Evolutionary conservation across 2,329 filamentous ascomycete genomes (phyloP), one percentile per base, ranked within the genome.

Genomic region (Annulohypoxylon truncatum): DNA sequence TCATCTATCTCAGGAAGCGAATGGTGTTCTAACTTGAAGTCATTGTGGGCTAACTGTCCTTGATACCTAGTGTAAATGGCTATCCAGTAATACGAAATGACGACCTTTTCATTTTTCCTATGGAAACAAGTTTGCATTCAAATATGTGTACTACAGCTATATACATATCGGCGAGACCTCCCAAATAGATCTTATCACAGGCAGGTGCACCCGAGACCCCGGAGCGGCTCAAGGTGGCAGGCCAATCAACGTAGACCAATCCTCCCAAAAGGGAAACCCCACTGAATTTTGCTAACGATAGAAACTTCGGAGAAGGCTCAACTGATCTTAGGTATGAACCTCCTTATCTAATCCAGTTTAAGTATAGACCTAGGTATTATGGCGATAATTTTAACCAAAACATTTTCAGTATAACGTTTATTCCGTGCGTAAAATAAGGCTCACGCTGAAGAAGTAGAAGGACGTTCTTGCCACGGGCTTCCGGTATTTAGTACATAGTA

Each of bases 181-280:
- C 15, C 6, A 20, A 40, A 18, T 18, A 6, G 35, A 20, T 40
- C 1, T 35, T 2, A 35, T 35, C 2, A n/a, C 26, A 35, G 31
- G 38, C 13, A 40, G 9, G 38, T n/a, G 15, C 38, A 18, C 4
- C 12, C 8, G 12, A n/a, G 15, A 13, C 20, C 20, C 42, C 2
- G 42, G 24, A 29, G 38, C 9, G n/a, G 15, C 31, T 1, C 20
- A 24, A 7, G 9, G 22, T 53, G 18, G 13, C n/a, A 10, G 29
- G n/a, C 59, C 42, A 62, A 62, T 62, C 52, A 56, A 35, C 31
- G 51, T 35, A 28, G 15, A 35, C 44, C 13, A 22, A 35, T 22
- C 12, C 29, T 56, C 59, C 59, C 7, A 62, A 62, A 62, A 29
- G 13, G 59, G 59, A 44, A 51, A 62, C 18, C 26, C 44, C 26